phyloP scores from a whole-genome alignment of 192 early-diverging fungal genomes.

The Lobosporangium transversale region DNA sequence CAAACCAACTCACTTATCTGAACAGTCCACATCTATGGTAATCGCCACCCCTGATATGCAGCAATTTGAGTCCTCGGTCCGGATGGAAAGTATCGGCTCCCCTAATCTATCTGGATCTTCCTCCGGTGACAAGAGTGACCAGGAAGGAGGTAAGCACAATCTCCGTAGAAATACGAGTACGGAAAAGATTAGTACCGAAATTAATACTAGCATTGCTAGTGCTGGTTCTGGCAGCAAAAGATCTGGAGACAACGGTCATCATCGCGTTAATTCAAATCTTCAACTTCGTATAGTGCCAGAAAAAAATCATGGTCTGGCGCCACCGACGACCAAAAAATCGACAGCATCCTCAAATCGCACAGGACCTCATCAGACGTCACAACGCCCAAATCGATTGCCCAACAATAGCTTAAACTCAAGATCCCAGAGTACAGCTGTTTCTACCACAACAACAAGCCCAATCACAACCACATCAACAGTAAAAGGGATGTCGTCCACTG shows the following conservation, averaged over 20 bases:
- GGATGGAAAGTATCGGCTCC: slow-evolving; percentile 13
- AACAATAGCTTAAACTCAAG: neutral
- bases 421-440: neutral
- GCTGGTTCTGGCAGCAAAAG: neutral
- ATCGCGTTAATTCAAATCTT: no score
- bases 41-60: slow-evolving; percentile 36
- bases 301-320: slow-evolving; percentile 7
- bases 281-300: no score
- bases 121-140: slow-evolving; percentile 6
- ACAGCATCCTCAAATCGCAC: neutral
- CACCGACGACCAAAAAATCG: neutral
- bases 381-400: slow-evolving; percentile 4
- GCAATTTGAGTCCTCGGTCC: slow-evolving; percentile 28
- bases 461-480: slow-evolving; percentile 4
- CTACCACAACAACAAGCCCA: neutral
- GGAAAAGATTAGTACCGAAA: no score
- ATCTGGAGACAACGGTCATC: no score
- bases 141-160: neutral
- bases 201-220: neutral
- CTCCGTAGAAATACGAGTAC: no score
- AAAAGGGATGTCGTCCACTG: neutral
- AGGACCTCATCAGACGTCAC: slow-evolving; percentile 19
- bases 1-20: slow-evolving; percentile 13
- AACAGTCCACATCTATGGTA: slow-evolving; percentile 7
- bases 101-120: neutral